phyloP scores from a whole-genome alignment of 495 filamentous ascomycete species.

The Talaromyces ruber region DNA sequence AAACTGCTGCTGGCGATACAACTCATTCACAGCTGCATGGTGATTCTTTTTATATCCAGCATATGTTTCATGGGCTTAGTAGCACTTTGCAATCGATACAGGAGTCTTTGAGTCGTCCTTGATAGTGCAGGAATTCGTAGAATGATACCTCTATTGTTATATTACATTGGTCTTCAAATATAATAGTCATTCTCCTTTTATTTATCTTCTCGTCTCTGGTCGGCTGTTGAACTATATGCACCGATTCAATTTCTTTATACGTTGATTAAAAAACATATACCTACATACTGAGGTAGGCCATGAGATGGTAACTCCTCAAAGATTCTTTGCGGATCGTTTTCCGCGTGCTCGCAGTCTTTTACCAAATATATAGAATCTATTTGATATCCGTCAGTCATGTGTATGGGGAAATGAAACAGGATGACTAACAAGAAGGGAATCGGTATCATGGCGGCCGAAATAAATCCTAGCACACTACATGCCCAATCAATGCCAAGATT shows the following conservation, averaged over 20 bases:
- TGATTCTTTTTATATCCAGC: not conserved
- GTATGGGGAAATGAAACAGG: not conserved
- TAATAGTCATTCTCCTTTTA: not conserved
- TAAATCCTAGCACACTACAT: slow-evolving; percentile 47
- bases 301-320: not conserved
- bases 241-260: too few species aligned
- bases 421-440: slow-evolving; percentile 25
- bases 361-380: not conserved
- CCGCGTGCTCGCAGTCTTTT: not conserved
- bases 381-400: not conserved
- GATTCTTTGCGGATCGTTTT: not conserved
- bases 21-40: not conserved
- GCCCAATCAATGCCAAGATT: slow-evolving; percentile 49
- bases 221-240: not conserved
- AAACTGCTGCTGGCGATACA: not conserved
- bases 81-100: not conserved
- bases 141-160: not conserved
- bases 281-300: not conserved
- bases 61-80: not conserved
- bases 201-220: not conserved
- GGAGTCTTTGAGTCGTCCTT: not conserved
- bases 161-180: not conserved
- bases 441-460: slow-evolving; percentile 46
- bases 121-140: not conserved
- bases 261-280: not conserved